These are phyloP conservation scores for Clitoria ternatea DNA, from an alignment of 306 rosid genomes.

Conservation along the genomic window DNA sequence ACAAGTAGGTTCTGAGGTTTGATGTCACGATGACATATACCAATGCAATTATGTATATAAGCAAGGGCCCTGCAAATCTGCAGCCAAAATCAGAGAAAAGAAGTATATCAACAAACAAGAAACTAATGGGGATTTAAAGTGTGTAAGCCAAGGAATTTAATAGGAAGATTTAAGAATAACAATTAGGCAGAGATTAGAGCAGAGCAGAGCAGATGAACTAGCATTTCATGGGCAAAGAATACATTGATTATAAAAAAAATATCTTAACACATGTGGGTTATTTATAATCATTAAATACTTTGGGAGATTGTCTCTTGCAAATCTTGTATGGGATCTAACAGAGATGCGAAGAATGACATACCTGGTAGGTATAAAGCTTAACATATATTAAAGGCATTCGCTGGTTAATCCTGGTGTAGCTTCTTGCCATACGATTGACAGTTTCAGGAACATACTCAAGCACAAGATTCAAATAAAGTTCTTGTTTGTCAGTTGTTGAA, in stretches of 20 bases:
- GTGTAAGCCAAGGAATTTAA: neutral
- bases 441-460: slow-evolving; percentile 97
- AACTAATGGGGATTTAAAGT: neutral
- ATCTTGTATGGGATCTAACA: neutral
- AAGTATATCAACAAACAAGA: neutral
- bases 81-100: slow-evolving; percentile 29
- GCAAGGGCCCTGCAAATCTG: slow-evolving; percentile 99
- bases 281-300: neutral
- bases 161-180: neutral
- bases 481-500: slow-evolving; percentile 93
- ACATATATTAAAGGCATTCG: slow-evolving; percentile 94
- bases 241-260: neutral
- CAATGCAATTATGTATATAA: slow-evolving; percentile 90
- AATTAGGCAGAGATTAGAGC: neutral
- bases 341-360: slow-evolving; percentile 27
- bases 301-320: neutral
- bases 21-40: slow-evolving; percentile 98
- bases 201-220: neutral
- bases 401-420: slow-evolving; percentile 85
- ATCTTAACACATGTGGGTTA: neutral
- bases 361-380: slow-evolving; percentile 96
- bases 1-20: slow-evolving; percentile 98
- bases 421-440: slow-evolving; percentile 82
- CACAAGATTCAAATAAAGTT: slow-evolving; percentile 89
- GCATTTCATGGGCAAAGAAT: neutral